Evolutionary conservation across 78 protist genomes (phyloP).

Genomic region (Isochrysis galbana): DNA sequence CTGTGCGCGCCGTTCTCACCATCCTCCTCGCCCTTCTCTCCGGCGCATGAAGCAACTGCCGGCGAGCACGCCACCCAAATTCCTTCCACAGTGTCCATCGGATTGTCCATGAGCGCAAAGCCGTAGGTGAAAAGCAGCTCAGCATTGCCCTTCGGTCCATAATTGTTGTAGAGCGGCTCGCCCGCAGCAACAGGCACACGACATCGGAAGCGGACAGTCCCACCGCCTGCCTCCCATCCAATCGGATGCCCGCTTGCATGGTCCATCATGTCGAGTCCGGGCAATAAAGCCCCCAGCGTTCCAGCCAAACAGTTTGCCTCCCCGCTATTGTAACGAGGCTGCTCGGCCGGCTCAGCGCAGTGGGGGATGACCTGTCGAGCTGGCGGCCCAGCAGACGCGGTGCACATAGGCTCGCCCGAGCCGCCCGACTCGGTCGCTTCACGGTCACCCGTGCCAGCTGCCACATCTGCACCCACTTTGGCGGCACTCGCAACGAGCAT

Average conservation of each 20-base stretch:
- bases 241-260: not conserved
- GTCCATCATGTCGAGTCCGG: not conserved
- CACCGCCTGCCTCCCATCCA: not conserved
- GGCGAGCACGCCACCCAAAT: not conserved
- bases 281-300: not conserved
- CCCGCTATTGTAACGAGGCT: not conserved
- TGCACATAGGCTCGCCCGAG: not conserved
- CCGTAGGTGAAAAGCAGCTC: slow-evolving; percentile 29
- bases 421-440: not conserved
- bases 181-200: not conserved
- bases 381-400: not conserved
- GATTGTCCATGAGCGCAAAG: not conserved
- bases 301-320: not conserved
- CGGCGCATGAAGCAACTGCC: too few relatives aligned
- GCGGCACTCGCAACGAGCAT: too few relatives aligned
- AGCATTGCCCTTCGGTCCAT: not conserved
- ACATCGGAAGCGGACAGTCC: not conserved
- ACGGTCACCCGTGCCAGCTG: not conserved
- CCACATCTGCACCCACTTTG: too few relatives aligned
- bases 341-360: not conserved
- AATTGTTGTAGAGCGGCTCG: slow-evolving; percentile 13
- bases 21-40: too few relatives aligned
- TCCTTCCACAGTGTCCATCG: not conserved
- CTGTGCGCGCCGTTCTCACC: too few relatives aligned
- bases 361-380: not conserved